Evolutionary conservation across 1,284 basidiomycete species (phyloP), one percentile per base, ranked within the genome.

Genomic region (Cryptococcus floricola): DNA sequence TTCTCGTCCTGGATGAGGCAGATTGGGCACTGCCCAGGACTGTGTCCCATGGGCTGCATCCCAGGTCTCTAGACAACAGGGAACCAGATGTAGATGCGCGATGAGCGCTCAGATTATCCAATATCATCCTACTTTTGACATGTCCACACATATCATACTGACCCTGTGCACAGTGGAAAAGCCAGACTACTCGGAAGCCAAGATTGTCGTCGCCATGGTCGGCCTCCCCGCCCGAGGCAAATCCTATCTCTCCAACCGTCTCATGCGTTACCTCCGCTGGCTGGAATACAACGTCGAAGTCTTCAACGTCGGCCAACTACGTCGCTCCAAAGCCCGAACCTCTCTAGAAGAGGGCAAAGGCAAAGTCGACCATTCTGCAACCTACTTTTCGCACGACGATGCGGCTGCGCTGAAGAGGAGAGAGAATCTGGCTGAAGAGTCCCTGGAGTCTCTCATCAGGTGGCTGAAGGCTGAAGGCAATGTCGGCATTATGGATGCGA

Each of bases 201-300:
- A 98, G 83, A 97, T 99, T 65, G 93, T 99, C 8, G 85, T 98
- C 5, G 95, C 95, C 4, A 98, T 98, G 91, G 95, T 91, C 48
- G 89, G 89, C 23, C 73, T 91, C 41, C 89, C 89, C 1, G 89
- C 89, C 1, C 79, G 89, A 45, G 89, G 89, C 23, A 91, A 91
- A 75, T 89, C 88, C 0, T 91, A 89, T 71, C 81, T 91, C 43
- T 87, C 85, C 69, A 91, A 91, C 77, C 89, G 88, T 76, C 82
- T 91, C 60, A 88, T 83, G 83, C 80, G 89, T 53, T 91, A 91
- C 69, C 79, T 91, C 37, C 84, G 86, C 68, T 99, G 96, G 96
- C 83, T 98, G 47, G 96, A 99, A 77, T 99, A 98, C 76, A 86
- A 95, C 63, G 96, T 98, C 57, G 91, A 96, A 80, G 92, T 98